Percentiles rank a stretch among this genome's conserved stretches.
Evolutionary conservation across 2,329 filamentous ascomycete genomes (phyloP).

Genomic region (Fusarium graminum): DNA sequence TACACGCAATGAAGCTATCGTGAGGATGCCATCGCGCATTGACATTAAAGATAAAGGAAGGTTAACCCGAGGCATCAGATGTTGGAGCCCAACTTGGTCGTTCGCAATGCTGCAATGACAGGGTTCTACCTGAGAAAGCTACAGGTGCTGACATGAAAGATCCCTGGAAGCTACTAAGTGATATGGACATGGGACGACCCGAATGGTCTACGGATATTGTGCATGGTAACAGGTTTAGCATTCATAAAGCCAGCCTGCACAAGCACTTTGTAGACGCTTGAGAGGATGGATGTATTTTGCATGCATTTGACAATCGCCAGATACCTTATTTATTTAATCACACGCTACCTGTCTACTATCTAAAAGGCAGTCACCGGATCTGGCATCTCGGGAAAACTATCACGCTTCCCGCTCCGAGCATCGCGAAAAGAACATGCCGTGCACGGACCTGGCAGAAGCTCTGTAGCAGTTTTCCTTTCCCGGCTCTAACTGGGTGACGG

Average conservation of each 20-base stretch:
- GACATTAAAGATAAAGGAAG: neutral
- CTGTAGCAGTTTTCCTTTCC: slow-evolving; percentile 30
- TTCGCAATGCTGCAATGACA: slow-evolving; percentile 32
- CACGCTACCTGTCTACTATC: neutral
- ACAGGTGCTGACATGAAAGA: slow-evolving; percentile 34
- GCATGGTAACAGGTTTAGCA: neutral
- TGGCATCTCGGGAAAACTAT: slow-evolving; percentile 41
- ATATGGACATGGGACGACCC: slow-evolving; percentile 5
- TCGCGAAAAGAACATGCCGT: slow-evolving; percentile 12
- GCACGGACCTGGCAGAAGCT: slow-evolving; percentile 13
- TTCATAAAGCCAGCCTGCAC: neutral
- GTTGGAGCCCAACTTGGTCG: slow-evolving; percentile 8
- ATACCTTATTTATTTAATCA: too few species aligned
- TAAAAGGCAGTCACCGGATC: slow-evolving; percentile 5
- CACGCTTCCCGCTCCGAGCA: slow-evolving; percentile 35
- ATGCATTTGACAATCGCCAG: too few species aligned
- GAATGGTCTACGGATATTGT: neutral
- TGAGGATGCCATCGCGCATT: neutral
- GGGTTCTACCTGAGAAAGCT: slow-evolving; percentile 37
- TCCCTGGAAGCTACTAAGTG: slow-evolving; percentile 35
- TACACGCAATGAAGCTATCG: neutral
- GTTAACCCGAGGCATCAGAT: neutral
- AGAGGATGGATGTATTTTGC: too few species aligned
- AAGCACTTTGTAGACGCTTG: neutral
- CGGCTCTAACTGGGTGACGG: neutral